These are phyloP conservation scores for Gaultheria prostrata DNA, from an alignment of 148 eudicot species.

Conservation along the genomic window DNA sequence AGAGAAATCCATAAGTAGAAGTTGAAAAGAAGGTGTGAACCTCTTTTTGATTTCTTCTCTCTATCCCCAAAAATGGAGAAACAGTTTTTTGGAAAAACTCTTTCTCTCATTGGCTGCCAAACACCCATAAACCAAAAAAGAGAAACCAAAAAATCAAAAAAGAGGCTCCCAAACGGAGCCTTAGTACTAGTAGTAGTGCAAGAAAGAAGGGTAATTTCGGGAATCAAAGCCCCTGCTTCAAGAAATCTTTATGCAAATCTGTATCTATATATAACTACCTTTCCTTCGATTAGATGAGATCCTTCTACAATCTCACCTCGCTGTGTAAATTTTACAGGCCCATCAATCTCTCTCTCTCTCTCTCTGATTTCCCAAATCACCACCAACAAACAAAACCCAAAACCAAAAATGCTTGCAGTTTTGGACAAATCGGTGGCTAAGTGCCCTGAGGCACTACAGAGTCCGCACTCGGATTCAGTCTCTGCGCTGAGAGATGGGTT, in stretches of 20 bases:
- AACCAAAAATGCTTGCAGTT: slow-evolving; percentile 66
- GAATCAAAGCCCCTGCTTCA: neutral
- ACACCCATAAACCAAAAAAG: too few relatives aligned
- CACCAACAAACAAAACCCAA: neutral
- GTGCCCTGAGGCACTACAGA: slow-evolving; percentile 64
- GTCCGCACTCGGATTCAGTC: slow-evolving; percentile 38
- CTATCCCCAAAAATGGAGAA: too few relatives aligned
- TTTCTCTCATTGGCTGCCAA: too few relatives aligned
- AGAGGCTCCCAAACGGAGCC: too few relatives aligned
- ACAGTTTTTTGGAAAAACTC: too few relatives aligned
- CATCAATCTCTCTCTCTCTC: neutral
- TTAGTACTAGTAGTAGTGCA: neutral
- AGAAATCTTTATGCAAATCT: neutral
- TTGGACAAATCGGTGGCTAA: slow-evolving; percentile 78
- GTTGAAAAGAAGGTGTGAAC: too few relatives aligned
- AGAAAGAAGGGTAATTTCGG: slow-evolving; percentile 4
- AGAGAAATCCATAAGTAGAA: too few relatives aligned
- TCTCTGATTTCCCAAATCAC: neutral
- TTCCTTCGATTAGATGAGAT: neutral
- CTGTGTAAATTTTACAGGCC: neutral
- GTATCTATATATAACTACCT: neutral
- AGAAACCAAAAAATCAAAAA: too few relatives aligned
- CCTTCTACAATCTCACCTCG: neutral
- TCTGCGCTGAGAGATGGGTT: slow-evolving; percentile 65
- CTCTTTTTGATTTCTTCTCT: too few relatives aligned